Base-by-base conservation (phyloP, 208 protist genomes). In the Crithidia bombi region DNA sequence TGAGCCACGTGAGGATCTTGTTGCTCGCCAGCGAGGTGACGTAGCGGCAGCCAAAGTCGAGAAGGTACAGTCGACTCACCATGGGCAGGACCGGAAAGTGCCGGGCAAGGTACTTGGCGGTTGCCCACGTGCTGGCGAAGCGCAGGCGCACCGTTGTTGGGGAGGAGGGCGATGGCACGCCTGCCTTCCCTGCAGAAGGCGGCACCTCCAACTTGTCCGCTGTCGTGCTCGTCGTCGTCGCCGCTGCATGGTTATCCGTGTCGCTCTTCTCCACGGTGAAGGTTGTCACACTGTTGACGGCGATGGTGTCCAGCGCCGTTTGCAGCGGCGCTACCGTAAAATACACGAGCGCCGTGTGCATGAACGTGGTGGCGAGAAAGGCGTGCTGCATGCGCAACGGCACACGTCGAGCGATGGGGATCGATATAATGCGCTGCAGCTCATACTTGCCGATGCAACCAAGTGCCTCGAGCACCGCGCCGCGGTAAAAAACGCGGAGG, bases 401-500 rank as follows among this genome's bases (percentile, higher is more conserved):
- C 26, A 83, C 36, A 19, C 55, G 65, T 17, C 69, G 78, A 14
- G 61, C 51, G 36, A 76, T 54, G n/a, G 78, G 78, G 47, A 83
- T 72, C 23, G 77, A 62, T n/a, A 76, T 35, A 52, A 57, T 52
- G 19, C 69, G 65, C 51, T 83, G 72, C 47, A 78, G 46, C 49
- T 47, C 49, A 33, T 68, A 73, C 73, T 83, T 79, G 62, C 61
- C 41, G 49, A 83, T 51, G 49, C 61, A 67, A 19, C 55, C 46
- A 0, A 52, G 59, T 28, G 67, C 78, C 54, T 92, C 86, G 6
- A 81, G 57, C 15, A 82, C n/a, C 28, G 79, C 71, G 21, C 83
- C 81, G 33, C 83, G 79, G 59, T 85, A 89, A 55, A 89, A 87
- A 23, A 76, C 46, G n/a, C 28, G 14, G 17, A 75, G 1, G 28